Evolutionary conservation across 495 filamentous ascomycete genomes (phyloP), one percentile per base, ranked within the genome.

Genomic region (Neurospora sp.): DNA sequence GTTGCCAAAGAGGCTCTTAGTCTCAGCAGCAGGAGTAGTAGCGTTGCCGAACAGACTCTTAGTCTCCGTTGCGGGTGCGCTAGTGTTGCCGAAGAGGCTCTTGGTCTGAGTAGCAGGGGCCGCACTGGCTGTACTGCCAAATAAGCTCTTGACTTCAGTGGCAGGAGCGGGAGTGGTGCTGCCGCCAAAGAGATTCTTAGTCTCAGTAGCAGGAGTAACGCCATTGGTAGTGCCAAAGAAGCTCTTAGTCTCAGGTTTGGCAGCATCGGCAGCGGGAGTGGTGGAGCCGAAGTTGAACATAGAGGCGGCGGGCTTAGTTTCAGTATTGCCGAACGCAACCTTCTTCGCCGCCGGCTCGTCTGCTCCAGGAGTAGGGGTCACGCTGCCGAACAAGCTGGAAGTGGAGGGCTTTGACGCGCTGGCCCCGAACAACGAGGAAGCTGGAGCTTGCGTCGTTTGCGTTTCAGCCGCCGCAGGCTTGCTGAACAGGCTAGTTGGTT

Each of bases 311-410:
- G 77, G 69, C 69, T 81, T 84, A 71, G 77, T 72, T 12, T 81
- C 77, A n/a, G 44, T 74, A 69, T 18, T 70, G 41, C 78, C 78
- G 38, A 77, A 80, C 4, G 71, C 71, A 5, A 74, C 40, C 69
- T 78, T 77, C 70, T 77, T 78, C 35, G 72, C 72, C 10, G 76
- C 71, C 18, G 76, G 75, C 70, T 77, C 77, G 31, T 76, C 66
- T 27, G 74, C 70, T 75, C 16, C 54, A 11, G 78, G 37, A 37
- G 73, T 18, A 44, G 76, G 37, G 9, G 76, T 39, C 18, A 71
- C 73, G 46, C 74, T 70, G 42, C 79, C 79, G 71, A 85, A 85
- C 9, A 83, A 69, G 70, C 71, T 78, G 37, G 75, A 46, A 3
- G 76, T 72, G 20, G 72, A 16, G 42, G 79, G 72, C 69, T 79